These are phyloP conservation scores for Larix sibirica DNA, from an alignment of 83 land plant species.

Conservation along the genomic window DNA sequence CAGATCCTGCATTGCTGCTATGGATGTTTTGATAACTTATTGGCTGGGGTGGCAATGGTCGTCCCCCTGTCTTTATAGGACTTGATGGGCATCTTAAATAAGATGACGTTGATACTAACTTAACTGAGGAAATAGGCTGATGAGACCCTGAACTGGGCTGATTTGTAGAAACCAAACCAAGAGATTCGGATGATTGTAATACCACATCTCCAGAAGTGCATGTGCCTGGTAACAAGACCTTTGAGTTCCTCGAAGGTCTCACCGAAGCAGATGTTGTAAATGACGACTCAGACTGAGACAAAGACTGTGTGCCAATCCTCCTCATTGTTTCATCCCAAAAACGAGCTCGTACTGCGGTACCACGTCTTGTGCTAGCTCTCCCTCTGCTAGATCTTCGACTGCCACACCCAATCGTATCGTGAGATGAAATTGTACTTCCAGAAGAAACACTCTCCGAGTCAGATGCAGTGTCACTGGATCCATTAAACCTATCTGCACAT, in stretches of 20 bases:
- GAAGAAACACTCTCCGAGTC: slow-evolving; percentile 17
- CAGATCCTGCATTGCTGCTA: slow-evolving; percentile 29
- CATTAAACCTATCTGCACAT: slow-evolving; percentile 12
- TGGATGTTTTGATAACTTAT: background rate
- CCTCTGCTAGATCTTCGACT: slow-evolving; percentile 4
- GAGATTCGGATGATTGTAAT: background rate
- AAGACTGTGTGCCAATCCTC: slow-evolving; percentile 33
- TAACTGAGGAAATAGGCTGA: slow-evolving; percentile 51
- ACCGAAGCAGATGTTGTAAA: background rate
- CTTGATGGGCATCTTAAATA: slow-evolving; percentile 50
- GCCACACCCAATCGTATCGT: background rate
- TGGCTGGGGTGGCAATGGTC: slow-evolving; percentile 32
- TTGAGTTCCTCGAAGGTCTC: too few relatives aligned
- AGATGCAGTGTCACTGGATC: slow-evolving; percentile 23
- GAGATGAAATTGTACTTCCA: background rate
- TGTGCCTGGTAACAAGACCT: background rate
- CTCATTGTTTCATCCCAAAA: slow-evolving; percentile 33
- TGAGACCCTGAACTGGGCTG: background rate
- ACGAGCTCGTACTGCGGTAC: slow-evolving; percentile 36
- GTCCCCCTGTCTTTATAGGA: slow-evolving; percentile 62
- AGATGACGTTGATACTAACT: slow-evolving; percentile 22
- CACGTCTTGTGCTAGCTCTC: slow-evolving; percentile 16
- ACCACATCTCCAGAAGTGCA: background rate
- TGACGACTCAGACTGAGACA: slow-evolving; percentile 21
- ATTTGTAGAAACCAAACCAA: background rate